Base-by-base conservation (phyloP, 176 grass and related monocot species). In the Phyllostachys edulis region DNA sequence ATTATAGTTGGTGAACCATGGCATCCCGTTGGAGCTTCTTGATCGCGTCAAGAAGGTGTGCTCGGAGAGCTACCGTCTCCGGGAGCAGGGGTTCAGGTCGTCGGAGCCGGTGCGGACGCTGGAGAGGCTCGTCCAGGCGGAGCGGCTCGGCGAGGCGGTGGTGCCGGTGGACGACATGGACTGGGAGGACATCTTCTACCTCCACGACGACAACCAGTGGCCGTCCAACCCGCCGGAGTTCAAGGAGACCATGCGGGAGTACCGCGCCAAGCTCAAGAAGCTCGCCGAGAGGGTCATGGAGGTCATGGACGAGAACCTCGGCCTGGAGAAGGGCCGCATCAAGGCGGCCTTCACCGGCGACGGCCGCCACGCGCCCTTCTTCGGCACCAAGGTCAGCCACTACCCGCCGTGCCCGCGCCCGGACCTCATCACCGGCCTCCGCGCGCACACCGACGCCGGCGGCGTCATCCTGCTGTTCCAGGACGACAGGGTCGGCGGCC, bases 391-490 rank as follows among this genome's bases (percentile, higher is more conserved):
- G 80, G 92, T 94, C 15, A 94, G 89, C 86, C 13, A 41, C 84
- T 94, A 94, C 89, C 92, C 87, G n/a, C 87, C 92, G 72, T 94
- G 92, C 89, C 89, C 85, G 14, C 92, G 87, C 0, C 84, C 77
- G 20, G 92, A 94, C 87, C 81, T 94, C 52, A 23, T 91, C 42
- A 85, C 82, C 3, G 87, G 92, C 34, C 89, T 94, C 10, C 89
- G 89, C 23, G 81, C 87, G 7, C 92, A 94, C 89, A 94, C 92
- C 6, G 92, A 94, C 44, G 92, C 92, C 6, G 89, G 87, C 13
- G 89, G 92, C 52, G 84, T 94, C 17, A 87, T 94, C 84, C 92
- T 94, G 1, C 87, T 94, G 4, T 94, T 91, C 86, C 89, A 94
- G 77, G 89, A 94, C 63, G 89, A 91, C 46, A 65, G 27, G 49